Conservation (phyloP, 2,329 filamentous ascomycete genomes). For the Spiromastix sp. region DNA sequence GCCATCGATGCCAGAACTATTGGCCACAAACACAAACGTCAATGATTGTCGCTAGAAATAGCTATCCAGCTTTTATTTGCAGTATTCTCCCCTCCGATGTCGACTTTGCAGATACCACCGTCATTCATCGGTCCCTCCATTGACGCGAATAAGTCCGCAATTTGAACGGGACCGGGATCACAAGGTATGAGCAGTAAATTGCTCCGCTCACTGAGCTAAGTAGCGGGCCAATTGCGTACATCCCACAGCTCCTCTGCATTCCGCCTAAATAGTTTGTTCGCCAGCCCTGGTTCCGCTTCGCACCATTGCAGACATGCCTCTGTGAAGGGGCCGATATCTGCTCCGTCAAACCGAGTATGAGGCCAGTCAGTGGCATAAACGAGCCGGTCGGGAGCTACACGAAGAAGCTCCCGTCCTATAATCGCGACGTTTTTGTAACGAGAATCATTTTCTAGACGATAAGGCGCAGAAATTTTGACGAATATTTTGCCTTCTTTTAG, state of each 20-base stretch:
- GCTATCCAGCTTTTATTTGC: too few species aligned
- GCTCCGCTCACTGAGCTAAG: too few species aligned
- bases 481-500: conserved; percentile 40
- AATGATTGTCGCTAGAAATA: too few species aligned
- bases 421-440: conserved; percentile 37
- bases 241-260: conserved; percentile 47
- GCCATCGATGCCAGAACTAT: too few species aligned
- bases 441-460: conserved; percentile 41
- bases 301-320: conserved; percentile 46
- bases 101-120: too few species aligned
- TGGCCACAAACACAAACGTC: too few species aligned
- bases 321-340: conserved; percentile 47
- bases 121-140: too few species aligned
- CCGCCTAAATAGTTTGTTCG: conserved; percentile 42
- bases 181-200: too few species aligned
- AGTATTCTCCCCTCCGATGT: too few species aligned
- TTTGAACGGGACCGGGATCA: too few species aligned
- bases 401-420: conserved; percentile 41
- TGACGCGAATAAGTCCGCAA: too few species aligned
- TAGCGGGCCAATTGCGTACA: too few species aligned
- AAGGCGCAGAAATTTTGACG: conserved; percentile 50
- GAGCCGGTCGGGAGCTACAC: conserved; percentile 34
- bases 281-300: conserved; percentile 30
- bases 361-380: conserved; percentile 57
- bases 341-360: conserved; percentile 49